These are phyloP conservation scores for Glarea lozoyensis DNA, from an alignment of 495 filamentous ascomycete species.

Conservation along the genomic window DNA sequence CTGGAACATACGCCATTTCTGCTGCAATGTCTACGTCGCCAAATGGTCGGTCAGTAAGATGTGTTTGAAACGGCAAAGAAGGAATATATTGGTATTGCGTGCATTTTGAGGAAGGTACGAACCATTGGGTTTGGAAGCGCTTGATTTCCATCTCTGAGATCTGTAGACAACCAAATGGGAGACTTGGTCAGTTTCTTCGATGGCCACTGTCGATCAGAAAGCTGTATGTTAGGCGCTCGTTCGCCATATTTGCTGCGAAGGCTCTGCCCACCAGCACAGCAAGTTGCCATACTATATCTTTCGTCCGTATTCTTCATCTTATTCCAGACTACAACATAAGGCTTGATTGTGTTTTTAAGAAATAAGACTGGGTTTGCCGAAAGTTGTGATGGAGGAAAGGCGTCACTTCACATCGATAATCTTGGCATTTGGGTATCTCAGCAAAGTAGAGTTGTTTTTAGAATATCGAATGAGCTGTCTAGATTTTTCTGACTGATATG, in stretches of 20 bases:
- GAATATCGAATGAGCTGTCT: background rate
- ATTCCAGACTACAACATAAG: background rate
- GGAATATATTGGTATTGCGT: background rate
- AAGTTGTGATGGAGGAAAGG: background rate
- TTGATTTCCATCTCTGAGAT: slow-evolving; percentile 79
- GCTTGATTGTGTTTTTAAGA: background rate
- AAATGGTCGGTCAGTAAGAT: background rate
- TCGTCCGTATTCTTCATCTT: background rate
- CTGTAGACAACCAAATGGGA: slow-evolving; percentile 75
- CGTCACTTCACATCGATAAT: background rate
- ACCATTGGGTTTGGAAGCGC: slow-evolving; percentile 72
- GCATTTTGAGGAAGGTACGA: slow-evolving; percentile 46
- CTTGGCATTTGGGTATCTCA: background rate
- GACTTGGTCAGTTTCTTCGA: slow-evolving; percentile 63
- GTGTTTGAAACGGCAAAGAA: background rate
- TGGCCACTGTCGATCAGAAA: slow-evolving; percentile 89
- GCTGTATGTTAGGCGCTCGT: slow-evolving; percentile 34
- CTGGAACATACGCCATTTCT: slow-evolving; percentile 68
- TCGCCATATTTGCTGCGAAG: slow-evolving; percentile 34
- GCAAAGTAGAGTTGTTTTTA: background rate
- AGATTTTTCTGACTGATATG: background rate
- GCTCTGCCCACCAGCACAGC: background rate
- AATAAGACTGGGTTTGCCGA: background rate
- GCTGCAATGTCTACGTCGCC: slow-evolving; percentile 20
- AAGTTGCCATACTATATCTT: background rate